These are phyloP conservation scores for Lepiota venenata DNA, from an alignment of 768 basidiomycete species.

Conservation along the genomic window DNA sequence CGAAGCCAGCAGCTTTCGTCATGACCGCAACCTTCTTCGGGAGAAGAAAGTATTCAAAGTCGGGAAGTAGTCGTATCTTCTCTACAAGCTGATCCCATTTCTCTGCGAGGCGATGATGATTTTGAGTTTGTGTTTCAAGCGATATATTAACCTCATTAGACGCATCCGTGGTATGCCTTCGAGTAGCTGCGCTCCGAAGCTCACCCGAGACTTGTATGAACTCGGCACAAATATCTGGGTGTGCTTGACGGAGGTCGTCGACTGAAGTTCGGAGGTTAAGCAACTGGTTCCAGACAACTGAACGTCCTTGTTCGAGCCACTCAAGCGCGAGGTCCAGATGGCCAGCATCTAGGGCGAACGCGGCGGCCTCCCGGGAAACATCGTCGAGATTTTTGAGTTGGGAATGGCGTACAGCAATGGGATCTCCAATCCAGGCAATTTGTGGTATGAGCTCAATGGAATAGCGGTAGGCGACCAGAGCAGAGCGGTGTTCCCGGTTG, in stretches of 20 bases:
- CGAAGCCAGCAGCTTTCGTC: not conserved
- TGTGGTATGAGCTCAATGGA: too few species aligned
- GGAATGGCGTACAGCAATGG: not conserved
- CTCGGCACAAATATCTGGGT: too few species aligned
- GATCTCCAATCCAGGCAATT: too few species aligned
- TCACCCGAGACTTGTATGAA: too few species aligned
- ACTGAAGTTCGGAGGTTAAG: not conserved
- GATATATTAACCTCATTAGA: too few species aligned
- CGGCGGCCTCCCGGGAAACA: not conserved
- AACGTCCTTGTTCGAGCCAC: not conserved
- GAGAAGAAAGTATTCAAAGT: conserved; percentile 3
- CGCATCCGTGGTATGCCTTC: too few species aligned
- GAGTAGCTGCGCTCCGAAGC: too few species aligned
- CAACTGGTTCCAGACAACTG: not conserved
- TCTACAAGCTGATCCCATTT: not conserved
- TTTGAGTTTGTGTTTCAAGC: not conserved
- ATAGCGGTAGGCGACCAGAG: too few species aligned
- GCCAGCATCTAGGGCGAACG: not conserved
- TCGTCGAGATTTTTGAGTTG: not conserved
- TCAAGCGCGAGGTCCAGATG: not conserved
- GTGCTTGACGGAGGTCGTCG: too few species aligned
- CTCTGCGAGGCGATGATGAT: not conserved
- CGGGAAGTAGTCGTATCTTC: not conserved
- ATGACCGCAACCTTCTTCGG: not conserved
- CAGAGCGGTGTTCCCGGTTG: too few species aligned